Evolutionary conservation across 192 early-diverging fungal genomes (phyloP).

Genomic region (Backusella morwellensis): DNA sequence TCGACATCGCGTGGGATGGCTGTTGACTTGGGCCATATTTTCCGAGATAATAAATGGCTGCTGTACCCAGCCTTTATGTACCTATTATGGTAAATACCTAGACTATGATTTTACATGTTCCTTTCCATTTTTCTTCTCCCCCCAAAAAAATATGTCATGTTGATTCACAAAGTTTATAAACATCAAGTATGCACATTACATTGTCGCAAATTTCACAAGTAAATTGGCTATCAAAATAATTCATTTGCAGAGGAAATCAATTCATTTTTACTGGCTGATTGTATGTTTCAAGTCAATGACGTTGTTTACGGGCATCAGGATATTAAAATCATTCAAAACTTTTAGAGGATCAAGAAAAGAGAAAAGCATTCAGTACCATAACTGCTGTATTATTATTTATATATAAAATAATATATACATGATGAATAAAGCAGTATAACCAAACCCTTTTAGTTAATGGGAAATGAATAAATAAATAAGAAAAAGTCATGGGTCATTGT

Average conservation of each 20-base stretch:
- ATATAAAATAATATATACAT: neutral
- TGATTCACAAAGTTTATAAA: neutral
- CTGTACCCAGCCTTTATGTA: neutral
- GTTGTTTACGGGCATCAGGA: neutral
- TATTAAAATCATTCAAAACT: neutral
- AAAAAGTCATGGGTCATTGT: neutral
- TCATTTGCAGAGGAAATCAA: neutral
- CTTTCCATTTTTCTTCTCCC: neutral
- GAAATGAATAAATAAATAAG: neutral
- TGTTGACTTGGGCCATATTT: neutral
- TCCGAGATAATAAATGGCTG: neutral
- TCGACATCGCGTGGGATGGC: slow-evolving; percentile 2
- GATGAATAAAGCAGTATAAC: neutral
- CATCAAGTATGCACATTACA: neutral
- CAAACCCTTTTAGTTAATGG: neutral
- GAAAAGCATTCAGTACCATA: neutral
- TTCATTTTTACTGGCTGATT: neutral
- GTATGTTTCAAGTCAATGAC: neutral
- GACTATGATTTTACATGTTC: neutral
- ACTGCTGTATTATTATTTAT: neutral
- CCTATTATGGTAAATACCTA: neutral
- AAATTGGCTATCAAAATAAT: neutral
- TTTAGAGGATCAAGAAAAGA: neutral
- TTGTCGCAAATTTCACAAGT: neutral
- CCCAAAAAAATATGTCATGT: neutral